Evolutionary conservation across 805 yeast genomes (phyloP).

Genomic region (Candida fluviatilis): DNA sequence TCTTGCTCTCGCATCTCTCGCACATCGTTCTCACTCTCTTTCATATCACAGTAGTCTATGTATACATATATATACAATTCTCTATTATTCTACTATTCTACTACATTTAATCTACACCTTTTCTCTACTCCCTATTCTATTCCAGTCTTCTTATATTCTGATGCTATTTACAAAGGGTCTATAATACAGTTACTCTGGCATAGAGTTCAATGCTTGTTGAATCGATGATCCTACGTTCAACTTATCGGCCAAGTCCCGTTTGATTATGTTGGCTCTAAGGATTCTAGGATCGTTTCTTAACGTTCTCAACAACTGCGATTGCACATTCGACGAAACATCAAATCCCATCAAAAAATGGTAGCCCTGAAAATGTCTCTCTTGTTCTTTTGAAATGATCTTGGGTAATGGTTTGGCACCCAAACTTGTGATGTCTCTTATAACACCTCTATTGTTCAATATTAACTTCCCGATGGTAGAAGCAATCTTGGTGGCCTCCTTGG

Average conservation of each 20-base stretch:
- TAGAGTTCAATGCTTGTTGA: constrained; percentile 33
- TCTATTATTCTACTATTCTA: too few relatives aligned
- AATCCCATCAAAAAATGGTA: constrained; percentile 82
- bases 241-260: constrained; percentile 49
- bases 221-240: constrained; percentile 57
- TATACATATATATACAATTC: too few relatives aligned
- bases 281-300: constrained; percentile 88
- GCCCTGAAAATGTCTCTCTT: constrained; percentile 88
- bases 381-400: constrained; percentile 75
- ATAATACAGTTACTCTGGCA: constrained; percentile 6
- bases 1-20: too few relatives aligned
- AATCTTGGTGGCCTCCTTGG: constrained; percentile 39
- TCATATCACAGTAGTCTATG: too few relatives aligned
- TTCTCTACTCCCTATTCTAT: too few relatives aligned
- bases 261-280: constrained; percentile 70
- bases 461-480: constrained; percentile 74
- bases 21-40: too few relatives aligned
- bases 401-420: constrained; percentile 80
- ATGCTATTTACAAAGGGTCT: neutral
- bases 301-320: constrained; percentile 76
- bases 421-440: constrained; percentile 77
- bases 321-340: constrained; percentile 83
- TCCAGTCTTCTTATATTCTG: too few relatives aligned
- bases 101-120: too few relatives aligned
- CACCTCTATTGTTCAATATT: constrained; percentile 86